Evolutionary conservation across 2,329 filamentous ascomycete genomes (phyloP), one percentile per base, ranked within the genome.

Genomic region (Diatrype stigma): DNA sequence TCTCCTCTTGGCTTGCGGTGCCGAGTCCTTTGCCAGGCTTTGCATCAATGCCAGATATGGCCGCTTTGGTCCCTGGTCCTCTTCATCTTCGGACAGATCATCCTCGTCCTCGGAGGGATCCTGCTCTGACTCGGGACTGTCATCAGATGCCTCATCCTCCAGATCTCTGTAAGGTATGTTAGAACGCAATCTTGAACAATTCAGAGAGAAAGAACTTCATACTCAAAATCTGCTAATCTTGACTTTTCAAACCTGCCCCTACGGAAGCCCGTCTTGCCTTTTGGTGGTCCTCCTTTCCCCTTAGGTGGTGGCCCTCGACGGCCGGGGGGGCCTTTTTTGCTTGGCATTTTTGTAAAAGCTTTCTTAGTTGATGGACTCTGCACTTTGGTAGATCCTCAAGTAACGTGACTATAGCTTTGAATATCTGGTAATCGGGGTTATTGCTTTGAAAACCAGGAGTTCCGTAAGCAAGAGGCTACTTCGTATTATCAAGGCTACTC

Each of bases 21-120:
- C 68, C 21, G 67, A 62, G 3, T 72, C 70, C 23, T 78, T 73
- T 2, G 73, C 71, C 46, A 86, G 70, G 51, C 78, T 84, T 60
- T 84, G 76, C 60, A 86, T 71, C 6, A 86, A 70, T 7, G 79
- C 72, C 67, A 78, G 71, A 56, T 86, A 86, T 3, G 83, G 77
- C 28, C 74, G 72, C 23, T 71, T 67, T 23, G 71, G 60, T 5
- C 64, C 42, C 38, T 64, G 55, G n/a, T 68, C 62, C 22, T 61
- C 61, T 49, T 73, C 71, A 37, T 69, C 67, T 19, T 76, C 73
- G 45, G 77, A 77, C 37, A 75, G 40, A 7, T 21, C 73, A 21
- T 77, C 75, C 32, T 75, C 74, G 1, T 74, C 68, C 44, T 75
- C 63, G 2, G 79, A 76, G 30, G 57, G 49, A 16, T 60, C 62